Base-by-base conservation (phyloP, 2,329 filamentous ascomycete species). In the Fusarium avenaceum region DNA sequence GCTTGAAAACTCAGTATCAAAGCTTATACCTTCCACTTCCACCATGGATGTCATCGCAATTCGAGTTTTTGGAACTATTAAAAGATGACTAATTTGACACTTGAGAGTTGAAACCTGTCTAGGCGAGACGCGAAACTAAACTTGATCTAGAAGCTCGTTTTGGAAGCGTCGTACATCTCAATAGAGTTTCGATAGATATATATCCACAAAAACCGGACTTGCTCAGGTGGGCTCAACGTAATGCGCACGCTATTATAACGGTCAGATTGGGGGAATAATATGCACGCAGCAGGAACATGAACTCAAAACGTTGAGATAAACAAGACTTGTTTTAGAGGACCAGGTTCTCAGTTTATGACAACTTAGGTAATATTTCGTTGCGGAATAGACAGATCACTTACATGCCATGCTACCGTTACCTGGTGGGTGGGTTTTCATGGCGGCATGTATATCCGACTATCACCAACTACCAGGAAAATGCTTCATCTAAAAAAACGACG, bases 401-500 rank as follows among this genome's bases (percentile, higher is more conserved):
- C 19, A 38, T 38, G 8, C 17, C 8, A 2, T 38, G 17, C 5
- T n/a, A 38, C 17, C 35, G 35, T 38, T 38, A 38, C 35, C 17
- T 38, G 35, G n/a, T 8, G 11, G 24, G 24, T 32, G 17, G 22
- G 48, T 49, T 30, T 30, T 11, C 6, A 30, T 30, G 10, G 28
- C 10, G 28, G 28, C 28, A 30, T 30, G 10, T 30, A 13, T 30
- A 30, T 30, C n/a, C 28, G n/a, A 40, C 15, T n/a, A 35, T 11
- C 28, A 35, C 10, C 43, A 33, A 51, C 44, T 70, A 76, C 75
- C 74, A 76, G 6, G 69, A 67, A 52, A 76, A 74, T 2, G 64
- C 67, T 45, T 76, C 75, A 45, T 75, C 70, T 15, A 74, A 46
- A 7, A 76, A 38, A 20, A 76, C 67, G 43, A 74, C 65, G 24